Evolutionary conservation across 352 stramenopile genomes (phyloP), one percentile per base, ranked within the genome.

Genomic region (Pythium dissimile): DNA sequence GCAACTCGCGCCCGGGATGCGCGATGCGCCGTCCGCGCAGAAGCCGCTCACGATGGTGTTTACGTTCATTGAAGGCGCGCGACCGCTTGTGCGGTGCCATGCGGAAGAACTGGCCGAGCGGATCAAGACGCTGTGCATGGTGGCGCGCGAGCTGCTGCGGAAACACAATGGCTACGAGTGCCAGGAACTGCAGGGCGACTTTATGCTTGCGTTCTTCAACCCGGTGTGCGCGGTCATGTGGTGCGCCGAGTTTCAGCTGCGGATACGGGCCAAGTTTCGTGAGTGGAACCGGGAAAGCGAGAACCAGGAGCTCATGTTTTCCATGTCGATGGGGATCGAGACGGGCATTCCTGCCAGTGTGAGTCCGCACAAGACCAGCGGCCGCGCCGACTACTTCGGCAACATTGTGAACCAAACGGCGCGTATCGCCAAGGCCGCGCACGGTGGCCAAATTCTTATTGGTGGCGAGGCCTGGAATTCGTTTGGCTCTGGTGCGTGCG

Each of bases 391-490:
- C 63, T 95, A 95, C 66, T 95, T 95, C 43, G 86, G 86, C 43
- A 93, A 93, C 64, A 94, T 95, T 57, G 86, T 95, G 53, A 95
- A 95, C 59, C 83, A 94, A 61, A 95, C 86, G 0, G 86, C 86
- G 5, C 77, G 86, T 41, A 95, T 95, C 53, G 86, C 86, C 15
- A 95, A 95, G 67, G 80, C 83, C 18, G 80, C 86, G 0, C 77
- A 87, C 15, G 86, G 86, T 34, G 82, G 83, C 1, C 80, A 95
- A 60, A 79, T 93, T 20, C 70, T 95, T 28, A 88, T 95, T 53
- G 86, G 86, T 23, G 77, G 81, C 5, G 84, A 92, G 16, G 83
- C 81, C 0, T 95, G 86, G 86, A 86, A 73, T 41, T 63, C 77
- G 8, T 92, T 90, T 43, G 71, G 71, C 15, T 92, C 89, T 43